Conservation (phyloP, 306 rosid genomes). For the Vachellia collinsii region DNA sequence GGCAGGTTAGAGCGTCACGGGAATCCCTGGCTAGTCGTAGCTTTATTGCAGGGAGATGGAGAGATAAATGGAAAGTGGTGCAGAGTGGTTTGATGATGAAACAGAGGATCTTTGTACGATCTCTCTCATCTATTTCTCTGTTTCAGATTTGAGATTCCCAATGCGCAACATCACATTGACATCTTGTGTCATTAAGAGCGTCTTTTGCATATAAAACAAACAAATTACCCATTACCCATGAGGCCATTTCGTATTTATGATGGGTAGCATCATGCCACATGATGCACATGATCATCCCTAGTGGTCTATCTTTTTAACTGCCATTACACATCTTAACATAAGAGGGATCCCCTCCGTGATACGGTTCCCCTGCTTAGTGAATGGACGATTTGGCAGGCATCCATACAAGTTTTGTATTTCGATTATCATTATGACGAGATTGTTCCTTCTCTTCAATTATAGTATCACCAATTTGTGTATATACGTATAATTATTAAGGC, state of each 20-base stretch:
- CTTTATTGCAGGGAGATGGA: conserved; percentile 41
- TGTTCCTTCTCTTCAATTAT: not conserved
- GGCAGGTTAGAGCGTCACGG: conserved; percentile 67
- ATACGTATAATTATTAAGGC: not conserved
- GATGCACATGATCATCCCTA: conserved; percentile 40
- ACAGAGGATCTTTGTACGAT: conserved; percentile 43
- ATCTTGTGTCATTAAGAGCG: conserved; percentile 16
- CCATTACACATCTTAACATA: too few species aligned
- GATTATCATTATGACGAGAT: not conserved
- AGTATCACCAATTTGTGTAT: not conserved
- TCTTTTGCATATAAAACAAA: not conserved
- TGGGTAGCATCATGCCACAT: conserved; percentile 39
- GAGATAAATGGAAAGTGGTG: not conserved
- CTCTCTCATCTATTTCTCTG: conserved; percentile 5
- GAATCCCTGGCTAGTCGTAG: conserved; percentile 47
- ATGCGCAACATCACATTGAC: conserved; percentile 22
- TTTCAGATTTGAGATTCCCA: conserved; percentile 55
- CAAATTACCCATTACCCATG: conserved; percentile 20
- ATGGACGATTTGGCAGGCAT: not conserved
- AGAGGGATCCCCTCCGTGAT: too few species aligned
- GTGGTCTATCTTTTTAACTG: not conserved
- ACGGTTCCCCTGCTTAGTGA: too few species aligned
- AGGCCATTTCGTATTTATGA: not conserved
- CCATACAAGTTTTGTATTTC: not conserved
- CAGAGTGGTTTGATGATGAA: conserved; percentile 45